A percentile compares a stretch with the other conserved stretches of the same genome.
phyloP scores from a whole-genome alignment of 2,329 filamentous ascomycete genomes.

The Onygenales sp. region DNA sequence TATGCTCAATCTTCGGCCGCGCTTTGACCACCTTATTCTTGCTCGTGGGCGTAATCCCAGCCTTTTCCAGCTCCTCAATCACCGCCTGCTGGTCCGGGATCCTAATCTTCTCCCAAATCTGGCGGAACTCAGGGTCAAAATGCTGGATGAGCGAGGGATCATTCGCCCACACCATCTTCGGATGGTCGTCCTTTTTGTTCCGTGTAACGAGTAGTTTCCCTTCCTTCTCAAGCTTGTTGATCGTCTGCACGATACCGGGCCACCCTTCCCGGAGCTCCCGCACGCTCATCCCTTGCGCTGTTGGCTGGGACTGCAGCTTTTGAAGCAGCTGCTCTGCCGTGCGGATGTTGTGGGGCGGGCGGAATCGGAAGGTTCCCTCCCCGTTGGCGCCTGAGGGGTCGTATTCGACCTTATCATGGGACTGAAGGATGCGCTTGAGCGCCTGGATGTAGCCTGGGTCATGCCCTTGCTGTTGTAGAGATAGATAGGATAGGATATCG shows the following conservation, averaged over 20 bases:
- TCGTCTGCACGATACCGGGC: slow-evolving; percentile 70
- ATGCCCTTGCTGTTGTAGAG: slow-evolving; percentile 54
- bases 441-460: slow-evolving; percentile 48
- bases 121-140: slow-evolving; percentile 74
- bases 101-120: slow-evolving; percentile 71
- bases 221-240: slow-evolving; percentile 66
- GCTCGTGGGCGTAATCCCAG: slow-evolving; percentile 75
- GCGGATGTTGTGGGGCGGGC: slow-evolving; percentile 73
- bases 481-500: slow-evolving; percentile 73
- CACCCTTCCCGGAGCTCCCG: slow-evolving; percentile 95
- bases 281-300: slow-evolving; percentile 70
- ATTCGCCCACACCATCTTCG: slow-evolving; percentile 81
- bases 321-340: slow-evolving; percentile 67
- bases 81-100: slow-evolving; percentile 69
- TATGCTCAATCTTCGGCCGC: slow-evolving; percentile 47
- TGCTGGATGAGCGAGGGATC: slow-evolving; percentile 65
- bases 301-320: slow-evolving; percentile 71
- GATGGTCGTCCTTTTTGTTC: slow-evolving; percentile 84
- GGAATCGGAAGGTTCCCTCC: slow-evolving; percentile 70
- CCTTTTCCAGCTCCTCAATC: slow-evolving; percentile 64
- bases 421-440: slow-evolving; percentile 59
- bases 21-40: slow-evolving; percentile 61
- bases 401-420: slow-evolving; percentile 53
- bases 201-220: slow-evolving; percentile 77
- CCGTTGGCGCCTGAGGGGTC: slow-evolving; percentile 53